Conservation (phyloP, 106 monocot species). For the Hemerocallis citrina region DNA sequence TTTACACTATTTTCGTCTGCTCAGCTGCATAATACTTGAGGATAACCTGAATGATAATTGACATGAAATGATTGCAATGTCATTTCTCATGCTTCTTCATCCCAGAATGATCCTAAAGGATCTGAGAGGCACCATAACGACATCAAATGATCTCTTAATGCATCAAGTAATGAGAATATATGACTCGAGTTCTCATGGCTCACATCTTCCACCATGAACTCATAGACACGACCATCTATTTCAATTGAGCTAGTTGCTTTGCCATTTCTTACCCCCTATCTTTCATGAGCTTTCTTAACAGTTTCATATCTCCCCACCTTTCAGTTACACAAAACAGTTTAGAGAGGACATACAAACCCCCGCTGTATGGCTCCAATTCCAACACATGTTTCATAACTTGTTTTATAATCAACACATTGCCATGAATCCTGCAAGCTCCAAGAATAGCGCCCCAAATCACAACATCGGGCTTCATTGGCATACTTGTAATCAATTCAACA, state of each 20-base stretch:
- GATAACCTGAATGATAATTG: too few species aligned
- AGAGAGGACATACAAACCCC: slow-evolving; percentile 51
- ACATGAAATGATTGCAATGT: too few species aligned
- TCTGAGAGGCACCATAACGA: not conserved
- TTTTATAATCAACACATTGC: slow-evolving; percentile 27
- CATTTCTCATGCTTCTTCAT: slow-evolving; percentile 10
- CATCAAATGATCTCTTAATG: slow-evolving; percentile 23
- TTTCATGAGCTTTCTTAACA: slow-evolving; percentile 48
- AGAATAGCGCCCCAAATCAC: slow-evolving; percentile 65
- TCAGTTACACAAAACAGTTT: slow-evolving; percentile 34
- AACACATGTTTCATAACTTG: slow-evolving; percentile 55
- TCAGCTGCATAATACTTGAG: too few species aligned
- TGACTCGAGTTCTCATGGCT: slow-evolving; percentile 30
- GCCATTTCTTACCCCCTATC: slow-evolving; percentile 33
- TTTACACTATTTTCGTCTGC: too few species aligned
- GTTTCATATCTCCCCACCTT: slow-evolving; percentile 34
- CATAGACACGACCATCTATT: slow-evolving; percentile 15
- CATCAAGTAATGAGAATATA: slow-evolving; percentile 20
- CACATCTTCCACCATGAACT: slow-evolving; percentile 36
- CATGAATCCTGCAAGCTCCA: slow-evolving; percentile 68
- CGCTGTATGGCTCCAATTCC: slow-evolving; percentile 27
- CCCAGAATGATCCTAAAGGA: slow-evolving; percentile 2
- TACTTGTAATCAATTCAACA: slow-evolving; percentile 28
- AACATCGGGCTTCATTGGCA: slow-evolving; percentile 67
- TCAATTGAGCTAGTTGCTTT: slow-evolving; percentile 50